phyloP scores from a whole-genome alignment of 257 asterid species.

The Nicotiana knightiana region DNA sequence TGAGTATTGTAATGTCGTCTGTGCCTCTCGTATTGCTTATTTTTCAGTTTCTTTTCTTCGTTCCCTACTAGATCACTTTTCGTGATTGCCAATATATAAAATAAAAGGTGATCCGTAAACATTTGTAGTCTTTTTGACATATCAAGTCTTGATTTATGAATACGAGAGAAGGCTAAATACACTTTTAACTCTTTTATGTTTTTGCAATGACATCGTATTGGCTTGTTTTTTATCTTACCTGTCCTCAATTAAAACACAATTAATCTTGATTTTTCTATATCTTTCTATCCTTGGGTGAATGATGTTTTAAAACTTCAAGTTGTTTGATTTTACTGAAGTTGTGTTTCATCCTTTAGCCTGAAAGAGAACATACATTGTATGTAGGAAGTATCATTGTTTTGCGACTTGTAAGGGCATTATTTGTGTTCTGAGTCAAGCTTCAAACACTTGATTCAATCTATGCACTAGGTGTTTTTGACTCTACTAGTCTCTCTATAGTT shows the following conservation, averaged over 20 bases:
- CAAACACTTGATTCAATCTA: not conserved
- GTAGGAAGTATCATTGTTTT: no score
- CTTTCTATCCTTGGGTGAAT: not conserved
- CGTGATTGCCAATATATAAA: not conserved
- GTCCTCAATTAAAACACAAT: not conserved
- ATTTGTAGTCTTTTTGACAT: no score
- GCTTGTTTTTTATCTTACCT: not conserved
- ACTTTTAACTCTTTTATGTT: no score
- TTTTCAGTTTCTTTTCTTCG: not conserved
- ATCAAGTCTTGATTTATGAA: no score
- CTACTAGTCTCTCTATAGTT: not conserved
- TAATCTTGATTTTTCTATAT: not conserved
- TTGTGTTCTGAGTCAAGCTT: not conserved
- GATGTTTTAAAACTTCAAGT: not conserved
- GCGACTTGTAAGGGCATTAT: not conserved
- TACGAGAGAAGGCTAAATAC: no score
- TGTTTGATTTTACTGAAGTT: not conserved
- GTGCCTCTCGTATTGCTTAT: not conserved
- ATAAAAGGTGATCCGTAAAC: no score
- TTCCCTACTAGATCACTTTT: not conserved
- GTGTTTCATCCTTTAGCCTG: no score
- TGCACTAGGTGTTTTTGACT: not conserved
- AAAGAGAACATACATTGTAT: no score
- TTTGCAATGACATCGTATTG: not conserved
- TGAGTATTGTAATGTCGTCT: slow-evolving; percentile 19